Conservation (phyloP, 768 basidiomycete species). For the Naganishia onofrii region DNA sequence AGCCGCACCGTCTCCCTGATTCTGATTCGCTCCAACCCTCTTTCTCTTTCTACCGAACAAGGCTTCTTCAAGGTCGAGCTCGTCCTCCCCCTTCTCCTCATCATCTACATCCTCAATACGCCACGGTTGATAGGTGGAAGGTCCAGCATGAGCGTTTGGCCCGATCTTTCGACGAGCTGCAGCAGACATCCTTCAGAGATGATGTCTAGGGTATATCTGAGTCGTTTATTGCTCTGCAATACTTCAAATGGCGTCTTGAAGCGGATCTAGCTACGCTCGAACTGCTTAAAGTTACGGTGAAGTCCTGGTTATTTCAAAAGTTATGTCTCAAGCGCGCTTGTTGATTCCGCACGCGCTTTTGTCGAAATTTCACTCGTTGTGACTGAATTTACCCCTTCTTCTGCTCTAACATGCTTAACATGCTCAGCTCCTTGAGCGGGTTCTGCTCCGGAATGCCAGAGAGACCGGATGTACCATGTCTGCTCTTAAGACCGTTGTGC, state of each 20-base stretch:
- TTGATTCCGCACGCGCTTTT: constrained; percentile 16
- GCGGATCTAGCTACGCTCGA: not conserved
- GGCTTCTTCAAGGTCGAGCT: constrained; percentile 46
- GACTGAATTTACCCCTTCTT: not conserved
- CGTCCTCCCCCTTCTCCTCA: constrained; percentile 47
- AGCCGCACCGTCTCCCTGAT: not conserved
- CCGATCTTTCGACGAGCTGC: not conserved
- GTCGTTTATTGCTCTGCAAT: not conserved
- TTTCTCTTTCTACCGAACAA: constrained; percentile 44
- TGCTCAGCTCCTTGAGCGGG: too few relatives aligned
- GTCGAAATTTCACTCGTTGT: not conserved
- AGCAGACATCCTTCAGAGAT: not conserved
- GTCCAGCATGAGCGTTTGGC: constrained; percentile 16
- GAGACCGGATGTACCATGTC: too few relatives aligned
- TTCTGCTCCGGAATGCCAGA: not conserved
- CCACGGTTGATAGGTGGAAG: constrained; percentile 14
- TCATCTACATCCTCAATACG: constrained; percentile 23
- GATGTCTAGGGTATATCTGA: not conserved
- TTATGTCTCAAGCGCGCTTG: constrained; percentile 24
- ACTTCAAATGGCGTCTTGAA: not conserved
- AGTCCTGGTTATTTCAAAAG: constrained; percentile 15
- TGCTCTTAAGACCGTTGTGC: too few relatives aligned
- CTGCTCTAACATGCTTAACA: too few relatives aligned
- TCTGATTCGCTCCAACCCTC: not conserved
- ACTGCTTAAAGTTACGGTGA: not conserved